Evolutionary conservation across 1,284 basidiomycete genomes (phyloP), one percentile per base, ranked within the genome.

Genomic region (Meripilus lineatus): DNA sequence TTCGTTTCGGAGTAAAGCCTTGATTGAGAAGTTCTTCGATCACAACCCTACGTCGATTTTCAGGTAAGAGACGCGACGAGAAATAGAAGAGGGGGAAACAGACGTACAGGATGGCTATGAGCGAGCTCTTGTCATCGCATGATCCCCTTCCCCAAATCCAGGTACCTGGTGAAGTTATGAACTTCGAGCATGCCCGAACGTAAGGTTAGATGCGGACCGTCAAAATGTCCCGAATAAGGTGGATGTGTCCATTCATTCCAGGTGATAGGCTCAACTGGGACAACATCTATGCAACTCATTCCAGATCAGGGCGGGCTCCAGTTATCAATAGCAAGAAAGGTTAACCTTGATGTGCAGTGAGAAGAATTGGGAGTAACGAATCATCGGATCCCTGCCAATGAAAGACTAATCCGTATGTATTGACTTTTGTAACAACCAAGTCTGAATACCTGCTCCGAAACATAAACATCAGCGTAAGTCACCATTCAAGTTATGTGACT

Each of bases 131-230:
- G 62, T 84, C 80, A 50, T 85, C 83, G 15, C 63, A 66, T 46
- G 68, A 72, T 7, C 82, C 84, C 47, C 83, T 67, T 1, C 81
- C 82, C 80, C 80, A 84, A 37, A 85, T n/a, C 73, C 71, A 72
- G 14, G 10, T 21, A 28, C 17, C 8, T 17, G 11, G 1, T 21
- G 26, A 21, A 38, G 22, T 34, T 5, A 14, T 41, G 15, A 11
- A 10, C 14, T 6, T 5, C 32, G 14, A 38, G 13, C 7, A 6
- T 5, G 10, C n/a, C 4, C 10, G 7, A 3, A 11, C 17, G 34
- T 10, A 18, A 6, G 5, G 34, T 20, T 36, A 23, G 13, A 4
- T 15, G 32, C 51, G 11, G 32, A 57, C 63, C 66, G 37, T 67
- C 66, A 44, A 58, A 68, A 44, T 62, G 49, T 6, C 64, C 65